Evolutionary conservation across 2,329 filamentous ascomycete species (phyloP), one percentile per base, ranked within the genome.

Genomic region (Alternaria conjuncta): DNA sequence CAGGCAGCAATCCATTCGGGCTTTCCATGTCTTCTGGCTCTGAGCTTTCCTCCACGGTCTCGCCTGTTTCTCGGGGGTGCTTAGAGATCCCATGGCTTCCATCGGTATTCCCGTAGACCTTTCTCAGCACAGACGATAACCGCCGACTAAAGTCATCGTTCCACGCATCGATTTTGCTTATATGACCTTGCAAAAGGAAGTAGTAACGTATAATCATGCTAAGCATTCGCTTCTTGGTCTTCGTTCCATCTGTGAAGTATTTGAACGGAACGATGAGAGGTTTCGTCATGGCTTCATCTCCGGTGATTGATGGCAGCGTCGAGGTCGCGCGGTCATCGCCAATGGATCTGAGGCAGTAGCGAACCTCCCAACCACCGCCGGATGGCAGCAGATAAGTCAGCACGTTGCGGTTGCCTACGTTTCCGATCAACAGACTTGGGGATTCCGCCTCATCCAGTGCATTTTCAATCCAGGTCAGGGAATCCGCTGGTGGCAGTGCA

Each of bases 161-260:
- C 46, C 66, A 51, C 46, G 54, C 21, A 20, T 55, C 53, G 18
- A 61, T 23, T 15, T 43, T 26, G 41, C 53, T 11, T 41, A 65
- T 28, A 11, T 51, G 32, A 12, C 57, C 61, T 30, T 55, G 51
- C 15, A 26, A 36, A 26, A 66, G n/a, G 20, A 63, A 66, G 23
- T 67, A 67, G 47, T 57, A 64, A n/a, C 58, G 53, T 13, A 67
- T 53, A 6, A 66, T 23, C 41, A 59, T 55, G 32, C 57, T 61
- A 21, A 67, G 60, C 41, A 53, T 63, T 3, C 57, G 21, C 45
- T 66, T 64, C 45, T 53, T 62, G 4, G 44, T 9, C 15, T 59
- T 59, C 3, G 45, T 20, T 11, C 20, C 20, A 11, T 55, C 49
- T 13, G 54, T 46, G 23, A 55, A 26, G 32, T 66, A 50, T 41